Conservation (phyloP, 2,329 filamentous ascomycete species). For the Macrophomina tecta region DNA sequence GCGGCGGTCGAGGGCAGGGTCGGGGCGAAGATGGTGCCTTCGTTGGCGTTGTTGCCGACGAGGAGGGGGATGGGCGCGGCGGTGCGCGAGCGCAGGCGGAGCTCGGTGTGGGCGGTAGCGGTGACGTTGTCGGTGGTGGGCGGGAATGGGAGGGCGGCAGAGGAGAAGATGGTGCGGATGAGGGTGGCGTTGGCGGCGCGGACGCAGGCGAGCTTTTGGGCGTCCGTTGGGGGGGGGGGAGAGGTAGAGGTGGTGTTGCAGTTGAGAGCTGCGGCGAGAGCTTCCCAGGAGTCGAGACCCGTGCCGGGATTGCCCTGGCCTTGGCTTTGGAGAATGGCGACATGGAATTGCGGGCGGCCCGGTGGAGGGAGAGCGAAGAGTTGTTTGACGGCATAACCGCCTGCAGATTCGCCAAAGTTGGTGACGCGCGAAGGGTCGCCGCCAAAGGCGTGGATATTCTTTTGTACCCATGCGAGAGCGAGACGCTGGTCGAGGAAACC, state of each 20-base stretch:
- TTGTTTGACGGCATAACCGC: constrained; percentile 51
- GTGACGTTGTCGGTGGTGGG: constrained; percentile 43
- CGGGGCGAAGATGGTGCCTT: constrained; percentile 62
- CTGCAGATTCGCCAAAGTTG: constrained; percentile 54
- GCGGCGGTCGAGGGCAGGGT: constrained; percentile 36
- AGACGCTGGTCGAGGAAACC: constrained; percentile 55
- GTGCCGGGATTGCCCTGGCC: background rate
- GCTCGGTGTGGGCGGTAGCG: constrained; percentile 49
- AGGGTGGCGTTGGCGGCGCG: constrained; percentile 63
- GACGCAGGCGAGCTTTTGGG: constrained; percentile 53
- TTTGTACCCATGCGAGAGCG: constrained; percentile 53
- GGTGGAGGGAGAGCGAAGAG: constrained; percentile 13
- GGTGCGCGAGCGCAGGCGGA: constrained; percentile 57
- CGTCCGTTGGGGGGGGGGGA: constrained; percentile 59
- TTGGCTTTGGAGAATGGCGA: constrained; percentile 52
- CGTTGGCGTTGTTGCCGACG: constrained; percentile 68
- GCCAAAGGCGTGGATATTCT: constrained; percentile 52
- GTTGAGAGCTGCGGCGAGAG: constrained; percentile 35
- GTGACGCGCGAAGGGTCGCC: constrained; percentile 47
- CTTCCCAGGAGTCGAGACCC: constrained; percentile 39
- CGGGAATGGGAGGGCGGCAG: background rate
- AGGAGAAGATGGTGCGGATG: constrained; percentile 54
- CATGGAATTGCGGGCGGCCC: constrained; percentile 44
- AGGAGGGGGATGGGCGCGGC: constrained; percentile 71
- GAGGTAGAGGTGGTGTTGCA: constrained; percentile 48